Percentiles rank a stretch among this genome's conserved stretches.
Evolutionary conservation across 2,329 filamentous ascomycete genomes (phyloP).

Genomic region (Aspergillus texensis): DNA sequence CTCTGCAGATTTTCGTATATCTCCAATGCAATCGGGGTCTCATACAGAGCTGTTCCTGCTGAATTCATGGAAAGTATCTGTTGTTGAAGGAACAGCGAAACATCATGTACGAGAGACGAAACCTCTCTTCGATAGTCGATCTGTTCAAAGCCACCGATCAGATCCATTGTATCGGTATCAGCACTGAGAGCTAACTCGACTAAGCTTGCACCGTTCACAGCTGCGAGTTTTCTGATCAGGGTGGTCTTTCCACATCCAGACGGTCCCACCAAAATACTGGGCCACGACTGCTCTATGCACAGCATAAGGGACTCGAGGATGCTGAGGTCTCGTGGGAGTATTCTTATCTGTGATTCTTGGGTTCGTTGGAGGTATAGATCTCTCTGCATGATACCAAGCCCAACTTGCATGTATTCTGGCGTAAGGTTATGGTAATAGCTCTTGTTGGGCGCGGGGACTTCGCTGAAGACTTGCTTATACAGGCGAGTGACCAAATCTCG

Average conservation of each 20-base stretch:
- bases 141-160: conserved; percentile 96
- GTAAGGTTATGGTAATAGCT: conserved; percentile 75
- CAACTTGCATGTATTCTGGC: conserved; percentile 71
- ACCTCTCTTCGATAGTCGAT: conserved; percentile 77
- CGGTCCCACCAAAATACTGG: conserved; percentile 82
- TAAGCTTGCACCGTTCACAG: conserved; percentile 72
- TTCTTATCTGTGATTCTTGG: conserved; percentile 34
- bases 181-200: conserved; percentile 88
- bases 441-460: conserved; percentile 44
- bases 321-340: conserved; percentile 54
- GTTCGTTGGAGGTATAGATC: conserved; percentile 48
- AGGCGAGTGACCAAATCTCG: conserved; percentile 65
- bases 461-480: conserved; percentile 66
- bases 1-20: conserved; percentile 36
- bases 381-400: conserved; percentile 70
- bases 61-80: conserved; percentile 36
- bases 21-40: conserved; percentile 31
- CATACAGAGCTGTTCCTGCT: conserved; percentile 22
- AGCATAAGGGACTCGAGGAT: conserved; percentile 85
- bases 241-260: conserved; percentile 86
- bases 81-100: conserved; percentile 56
- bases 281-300: conserved; percentile 82
- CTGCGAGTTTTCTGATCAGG: conserved; percentile 78
- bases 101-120: conserved; percentile 59
- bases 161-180: conserved; percentile 94